A percentile compares a stretch with the other conserved stretches of the same genome.
These are phyloP conservation scores for Epichloe coenophiala DNA, from an alignment of 2,329 filamentous ascomycete genomes.

Conservation along the genomic window DNA sequence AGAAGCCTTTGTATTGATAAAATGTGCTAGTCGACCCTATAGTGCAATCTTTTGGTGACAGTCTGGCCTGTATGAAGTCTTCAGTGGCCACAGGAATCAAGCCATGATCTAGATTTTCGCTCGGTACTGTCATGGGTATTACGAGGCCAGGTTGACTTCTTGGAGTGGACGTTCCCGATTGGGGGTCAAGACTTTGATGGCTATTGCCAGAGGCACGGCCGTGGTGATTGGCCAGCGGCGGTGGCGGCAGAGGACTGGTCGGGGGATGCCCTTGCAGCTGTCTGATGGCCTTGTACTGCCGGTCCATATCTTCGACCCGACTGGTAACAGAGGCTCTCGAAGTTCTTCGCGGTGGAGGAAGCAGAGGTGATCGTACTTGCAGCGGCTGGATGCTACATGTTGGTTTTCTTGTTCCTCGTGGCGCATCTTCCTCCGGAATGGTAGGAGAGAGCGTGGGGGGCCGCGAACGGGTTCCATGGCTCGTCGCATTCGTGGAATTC, in stretches of 20 bases:
- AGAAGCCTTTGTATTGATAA: constrained; percentile 39
- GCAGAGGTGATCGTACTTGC: constrained; percentile 3
- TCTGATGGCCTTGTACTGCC: constrained; percentile 4
- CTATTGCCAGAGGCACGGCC: not conserved
- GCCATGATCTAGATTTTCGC: constrained; percentile 6
- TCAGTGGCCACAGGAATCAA: constrained; percentile 12
- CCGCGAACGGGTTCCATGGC: constrained; percentile 3
- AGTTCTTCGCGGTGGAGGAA: not conserved
- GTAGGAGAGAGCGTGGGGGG: constrained; percentile 6
- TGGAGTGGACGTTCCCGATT: not conserved
- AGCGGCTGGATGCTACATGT: constrained; percentile 1
- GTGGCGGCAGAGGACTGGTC: not conserved
- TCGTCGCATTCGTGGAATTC: constrained; percentile 4
- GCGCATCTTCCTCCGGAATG: constrained; percentile 8
- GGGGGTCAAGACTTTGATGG: not conserved
- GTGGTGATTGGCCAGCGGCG: not conserved
- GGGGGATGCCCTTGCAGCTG: not conserved
- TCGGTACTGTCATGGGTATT: not conserved
- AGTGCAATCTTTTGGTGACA: constrained; percentile 20
- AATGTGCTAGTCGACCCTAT: constrained; percentile 36
- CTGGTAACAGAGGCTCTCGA: not conserved
- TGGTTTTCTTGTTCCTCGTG: not conserved
- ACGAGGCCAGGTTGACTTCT: constrained; percentile 1
- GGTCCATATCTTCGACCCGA: constrained; percentile 5
- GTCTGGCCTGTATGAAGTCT: not conserved